phyloP scores from a whole-genome alignment of 202 grass and related monocot genomes.

The Schoenoplectus triqueter region DNA sequence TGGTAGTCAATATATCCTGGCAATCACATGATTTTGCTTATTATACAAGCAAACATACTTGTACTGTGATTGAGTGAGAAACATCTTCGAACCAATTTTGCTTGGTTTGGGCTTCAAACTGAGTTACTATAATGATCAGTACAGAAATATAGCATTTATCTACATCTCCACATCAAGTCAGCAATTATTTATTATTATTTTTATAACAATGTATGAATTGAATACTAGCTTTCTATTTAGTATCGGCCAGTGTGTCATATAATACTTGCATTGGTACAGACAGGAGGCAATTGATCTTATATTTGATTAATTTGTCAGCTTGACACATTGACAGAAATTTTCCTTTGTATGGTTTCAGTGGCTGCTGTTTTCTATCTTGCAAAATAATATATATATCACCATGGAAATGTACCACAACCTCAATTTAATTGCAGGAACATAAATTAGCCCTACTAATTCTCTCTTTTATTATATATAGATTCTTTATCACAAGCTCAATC shows the following conservation, averaged over 20 bases:
- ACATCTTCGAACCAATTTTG: not conserved
- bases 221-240: not conserved
- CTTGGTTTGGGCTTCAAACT: not conserved
- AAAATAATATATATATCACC: not conserved
- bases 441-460: conserved; percentile 9
- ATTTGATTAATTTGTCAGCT: not conserved
- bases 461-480: conserved; percentile 57
- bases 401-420: not conserved
- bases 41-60: not conserved
- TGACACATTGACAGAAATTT: conserved; percentile 9
- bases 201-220: not conserved
- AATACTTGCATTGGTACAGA: not conserved
- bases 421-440: conserved; percentile 9
- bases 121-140: not conserved
- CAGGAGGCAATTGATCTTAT: not conserved
- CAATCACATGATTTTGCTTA: not conserved
- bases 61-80: not conserved
- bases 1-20: not conserved
- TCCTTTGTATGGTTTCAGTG: not conserved
- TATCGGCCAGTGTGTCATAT: not conserved
- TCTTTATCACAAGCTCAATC: conserved; percentile 89
- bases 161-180: not conserved
- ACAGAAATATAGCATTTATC: not conserved
- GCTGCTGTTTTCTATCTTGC: not conserved
- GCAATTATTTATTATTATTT: not conserved